phyloP scores from a whole-genome alignment of 2,329 filamentous ascomycete genomes.

The Calycina herbarum region DNA sequence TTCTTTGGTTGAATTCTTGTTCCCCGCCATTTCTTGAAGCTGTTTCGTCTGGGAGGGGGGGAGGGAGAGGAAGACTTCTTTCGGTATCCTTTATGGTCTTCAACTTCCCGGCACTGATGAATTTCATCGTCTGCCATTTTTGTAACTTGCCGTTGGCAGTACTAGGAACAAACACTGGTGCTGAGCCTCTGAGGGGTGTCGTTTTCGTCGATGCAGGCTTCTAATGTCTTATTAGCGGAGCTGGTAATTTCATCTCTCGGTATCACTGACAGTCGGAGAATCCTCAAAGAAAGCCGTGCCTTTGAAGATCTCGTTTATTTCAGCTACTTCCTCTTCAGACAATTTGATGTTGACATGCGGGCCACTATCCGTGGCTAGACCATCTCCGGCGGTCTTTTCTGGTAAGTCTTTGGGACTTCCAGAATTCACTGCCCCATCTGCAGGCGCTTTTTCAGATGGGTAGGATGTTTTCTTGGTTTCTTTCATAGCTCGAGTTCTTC shows the following conservation, averaged over 20 bases:
- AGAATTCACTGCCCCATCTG: not conserved
- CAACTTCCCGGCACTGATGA: not conserved
- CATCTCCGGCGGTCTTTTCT: not conserved
- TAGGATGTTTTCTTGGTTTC: not conserved
- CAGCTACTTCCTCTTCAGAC: not conserved
- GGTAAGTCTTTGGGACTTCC: not conserved
- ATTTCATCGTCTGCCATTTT: not conserved
- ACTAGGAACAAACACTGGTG: not conserved
- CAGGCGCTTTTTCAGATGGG: not conserved
- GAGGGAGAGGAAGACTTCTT: not conserved
- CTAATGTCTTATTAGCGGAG: not conserved
- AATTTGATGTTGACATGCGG: not conserved
- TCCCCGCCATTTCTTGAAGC: not conserved
- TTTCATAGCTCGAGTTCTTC: not conserved
- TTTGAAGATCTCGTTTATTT: not conserved
- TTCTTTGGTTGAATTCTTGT: not conserved
- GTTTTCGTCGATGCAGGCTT: not conserved
- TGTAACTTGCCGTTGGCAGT: not conserved
- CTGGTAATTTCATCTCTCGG: not conserved
- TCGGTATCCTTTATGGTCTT: not conserved
- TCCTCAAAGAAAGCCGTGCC: not conserved
- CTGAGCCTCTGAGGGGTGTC: not conserved
- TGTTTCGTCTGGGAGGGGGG: not conserved
- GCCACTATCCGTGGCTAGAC: not conserved
- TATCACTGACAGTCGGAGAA: not conserved